Percentiles rank a stretch among this genome's conserved stretches.
Conservation (phyloP, 2,329 filamentous ascomycete species). For the Penicillium rolfsii region DNA sequence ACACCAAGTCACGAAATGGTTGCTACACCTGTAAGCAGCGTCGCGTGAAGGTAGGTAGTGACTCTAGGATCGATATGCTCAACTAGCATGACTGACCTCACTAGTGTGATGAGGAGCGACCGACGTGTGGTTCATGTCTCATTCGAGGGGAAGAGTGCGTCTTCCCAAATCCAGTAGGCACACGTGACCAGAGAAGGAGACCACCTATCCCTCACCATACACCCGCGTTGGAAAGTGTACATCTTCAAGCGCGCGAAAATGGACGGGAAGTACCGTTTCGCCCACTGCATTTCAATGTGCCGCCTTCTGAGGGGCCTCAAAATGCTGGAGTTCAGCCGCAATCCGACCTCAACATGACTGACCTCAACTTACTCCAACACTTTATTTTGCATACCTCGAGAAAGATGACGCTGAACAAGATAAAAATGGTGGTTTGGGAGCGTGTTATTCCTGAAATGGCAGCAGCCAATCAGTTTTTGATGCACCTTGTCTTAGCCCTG, state of each 20-base stretch:
- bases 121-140: constrained; percentile 29
- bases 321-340: not conserved
- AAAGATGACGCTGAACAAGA: constrained; percentile 17
- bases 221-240: not conserved
- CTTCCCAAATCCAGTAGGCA: constrained; percentile 12
- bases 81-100: not conserved
- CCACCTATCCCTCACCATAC: not conserved
- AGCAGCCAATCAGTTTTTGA: constrained; percentile 23
- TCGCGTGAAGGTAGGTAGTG: constrained; percentile 28
- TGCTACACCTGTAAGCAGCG: constrained; percentile 32
- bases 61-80: not conserved
- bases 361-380: constrained; percentile 24
- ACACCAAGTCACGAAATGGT: constrained; percentile 32
- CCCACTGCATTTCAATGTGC: constrained; percentile 20
- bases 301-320: not conserved
- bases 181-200: constrained; percentile 11
- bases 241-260: not conserved
- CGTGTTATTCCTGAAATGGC: constrained; percentile 29
- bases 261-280: constrained; percentile 3
- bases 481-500: constrained; percentile 34
- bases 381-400: constrained; percentile 25
- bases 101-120: constrained; percentile 33
- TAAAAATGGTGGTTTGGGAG: constrained; percentile 21
- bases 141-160: constrained; percentile 21
- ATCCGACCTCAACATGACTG: constrained; percentile 22